A percentile compares a stretch with the other conserved stretches of the same genome.
Evolutionary conservation across 106 monocot genomes (phyloP).

Genomic region (Dendrobium catenatum): DNA sequence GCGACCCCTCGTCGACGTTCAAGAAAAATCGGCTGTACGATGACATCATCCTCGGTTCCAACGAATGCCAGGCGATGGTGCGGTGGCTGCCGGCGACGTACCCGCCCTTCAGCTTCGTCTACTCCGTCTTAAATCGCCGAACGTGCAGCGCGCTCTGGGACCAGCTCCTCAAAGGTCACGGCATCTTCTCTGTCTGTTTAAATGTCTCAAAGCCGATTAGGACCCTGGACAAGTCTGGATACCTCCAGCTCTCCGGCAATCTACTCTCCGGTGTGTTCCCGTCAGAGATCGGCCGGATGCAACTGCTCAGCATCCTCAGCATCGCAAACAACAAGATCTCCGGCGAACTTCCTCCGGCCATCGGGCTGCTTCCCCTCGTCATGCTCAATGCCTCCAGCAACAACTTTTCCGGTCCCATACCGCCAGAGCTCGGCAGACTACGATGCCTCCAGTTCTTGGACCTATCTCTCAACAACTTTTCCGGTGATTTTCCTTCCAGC

Average conservation of each 20-base stretch:
- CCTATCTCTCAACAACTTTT: constrained; percentile 56
- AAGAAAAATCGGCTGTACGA: constrained; percentile 27
- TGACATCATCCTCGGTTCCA: constrained; percentile 21
- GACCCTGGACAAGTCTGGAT: constrained; percentile 43
- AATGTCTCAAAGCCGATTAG: constrained; percentile 28
- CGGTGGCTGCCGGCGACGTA: constrained; percentile 69
- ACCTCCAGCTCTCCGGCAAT: constrained; percentile 58
- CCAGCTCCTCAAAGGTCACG: constrained; percentile 35
- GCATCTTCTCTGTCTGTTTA: constrained; percentile 41
- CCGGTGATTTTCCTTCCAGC: constrained; percentile 42
- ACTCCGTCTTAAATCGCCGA: constrained; percentile 50
- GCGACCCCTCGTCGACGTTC: constrained; percentile 47
- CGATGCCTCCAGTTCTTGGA: constrained; percentile 47
- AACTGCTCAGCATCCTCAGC: constrained; percentile 45
- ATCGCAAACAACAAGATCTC: constrained; percentile 42
- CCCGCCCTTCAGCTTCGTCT: constrained; percentile 69
- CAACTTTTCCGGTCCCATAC: constrained; percentile 49
- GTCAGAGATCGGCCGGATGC: constrained; percentile 41
- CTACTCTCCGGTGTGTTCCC: constrained; percentile 58
- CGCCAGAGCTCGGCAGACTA: constrained; percentile 38
- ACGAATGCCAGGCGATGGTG: constrained; percentile 60
- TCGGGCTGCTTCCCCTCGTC: constrained; percentile 37
- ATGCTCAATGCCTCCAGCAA: constrained; percentile 56
- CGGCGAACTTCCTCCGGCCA: constrained; percentile 31
- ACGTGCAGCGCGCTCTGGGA: constrained; percentile 54